Evolutionary conservation across 1,284 basidiomycete genomes (phyloP), one percentile per base, ranked within the genome.

Genomic region (Laetiporus sulphureus): DNA sequence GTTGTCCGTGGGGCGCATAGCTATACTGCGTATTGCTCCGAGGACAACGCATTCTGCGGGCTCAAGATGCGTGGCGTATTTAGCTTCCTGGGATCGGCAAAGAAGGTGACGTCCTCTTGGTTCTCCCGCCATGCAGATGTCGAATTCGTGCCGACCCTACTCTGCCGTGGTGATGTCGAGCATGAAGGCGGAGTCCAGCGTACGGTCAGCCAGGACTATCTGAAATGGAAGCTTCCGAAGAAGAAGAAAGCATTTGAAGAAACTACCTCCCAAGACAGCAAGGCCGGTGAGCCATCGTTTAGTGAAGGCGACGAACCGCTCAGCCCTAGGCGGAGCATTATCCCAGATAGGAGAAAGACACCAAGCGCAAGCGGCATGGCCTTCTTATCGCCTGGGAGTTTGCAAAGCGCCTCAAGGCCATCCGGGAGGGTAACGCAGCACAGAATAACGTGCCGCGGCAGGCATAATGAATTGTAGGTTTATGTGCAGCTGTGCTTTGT

Each of bases 1-100:
- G 25, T 22, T 2, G 41, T 36, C 11, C 36, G 38, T 6, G 41
- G 29, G 41, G 38, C 5, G 6, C 36, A n/a, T 29, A n/a, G 27
- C 8, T 29, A 29, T n/a, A n/a, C n/a, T 8, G 27, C 27, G 27
- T 29, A 29, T 6, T 41, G 40, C 19, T 10, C 20, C 4, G 30
- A 39, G 24, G 18, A 32, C 4, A 2, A 10, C 11, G 4, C 4
- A 1, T 25, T 41, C 25, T 33, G 36, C 7, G 37, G 24, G 13
- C 41, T 47, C 23, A 47, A 25, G 45, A 47, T 15, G 19, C 38
- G 25, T 47, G 45, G 45, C 36, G 46, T 10, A 21, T 36, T 24
- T 13, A 20, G 5, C 42, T 22, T 3, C 21, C 30, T 18, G 16
- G 12, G 5, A 30, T 40, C 15, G 36, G 40, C 12, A 15, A 31